Evolutionary conservation across 768 basidiomycete genomes (phyloP), one percentile per base, ranked within the genome.

Genomic region (Rhodotorula taiwanensis): DNA sequence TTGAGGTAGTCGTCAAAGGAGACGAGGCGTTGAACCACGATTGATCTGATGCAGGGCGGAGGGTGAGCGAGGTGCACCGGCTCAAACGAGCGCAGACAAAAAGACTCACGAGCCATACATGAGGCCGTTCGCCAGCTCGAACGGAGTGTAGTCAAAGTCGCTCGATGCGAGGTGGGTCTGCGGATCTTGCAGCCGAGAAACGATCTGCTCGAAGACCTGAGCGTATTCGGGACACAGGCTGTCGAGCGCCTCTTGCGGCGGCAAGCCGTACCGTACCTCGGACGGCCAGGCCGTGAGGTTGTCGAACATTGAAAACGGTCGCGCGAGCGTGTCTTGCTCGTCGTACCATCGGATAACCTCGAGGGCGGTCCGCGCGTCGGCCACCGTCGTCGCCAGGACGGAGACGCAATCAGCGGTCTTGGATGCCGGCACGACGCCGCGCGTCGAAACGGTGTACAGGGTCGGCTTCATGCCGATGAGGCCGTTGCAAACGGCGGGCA

Each of bases 401-500:
- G 25, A 27, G 21, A 52, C 34, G 25, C 58, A 59, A 49, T 59
- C 58, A 28, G 51, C 49, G 3, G 49, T 42, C 25, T 51, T 50
- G 58, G 48, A 59, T 4, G 49, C 48, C 3, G 58, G 58, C 15
- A 59, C 28, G 41, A 59, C 48, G 28, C 58, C 58, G 27, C 31
- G 48, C 5, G 58, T 52, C 4, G 44, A 42, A 25, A 61, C n/a
- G 30, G 30, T 36, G 27, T 44, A 43, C 25, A 45, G 27, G 18
- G 60, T 61, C 13, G 60, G 60, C 18, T 61, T 61, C 16, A 61
- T 28, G 5, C 60, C 60, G 33, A 53, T 28, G 25, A 61, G 33
- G 52, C 60, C 60, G 44, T 61, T 61, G 31, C 54, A 43, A 10
- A 52, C 30, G 21, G 60, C 60, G 10, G 60, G 60, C 6, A 61